A percentile compares a stretch with the other conserved stretches of the same genome.
These are phyloP conservation scores for Hanseniaspora osmophila DNA, from an alignment of 805 yeast genomes.

Conservation along the genomic window DNA sequence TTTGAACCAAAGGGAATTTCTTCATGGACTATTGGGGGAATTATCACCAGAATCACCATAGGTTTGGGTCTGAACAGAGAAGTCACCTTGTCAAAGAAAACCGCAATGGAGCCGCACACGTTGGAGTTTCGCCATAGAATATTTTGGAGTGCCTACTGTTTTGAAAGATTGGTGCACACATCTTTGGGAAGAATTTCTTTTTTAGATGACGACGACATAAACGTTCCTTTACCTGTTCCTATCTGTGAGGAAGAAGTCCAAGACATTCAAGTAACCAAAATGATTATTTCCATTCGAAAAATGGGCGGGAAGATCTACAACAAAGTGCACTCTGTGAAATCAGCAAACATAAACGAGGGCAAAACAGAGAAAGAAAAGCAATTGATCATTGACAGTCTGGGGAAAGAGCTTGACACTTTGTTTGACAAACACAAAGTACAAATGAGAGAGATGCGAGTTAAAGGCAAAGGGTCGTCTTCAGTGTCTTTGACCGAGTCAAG, in stretches of 20 bases:
- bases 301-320: slow-evolving; percentile 35
- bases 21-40: slow-evolving; percentile 40
- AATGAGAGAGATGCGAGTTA: slow-evolving; percentile 12
- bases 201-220: slow-evolving; percentile 36
- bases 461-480: background rate
- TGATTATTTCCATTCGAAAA: slow-evolving; percentile 30
- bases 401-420: slow-evolving; percentile 22
- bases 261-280: slow-evolving; percentile 27
- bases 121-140: slow-evolving; percentile 31
- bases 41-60: slow-evolving; percentile 30
- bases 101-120: slow-evolving; percentile 21
- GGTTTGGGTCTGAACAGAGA: slow-evolving; percentile 34
- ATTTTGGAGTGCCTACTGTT: slow-evolving; percentile 36
- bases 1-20: slow-evolving; percentile 36
- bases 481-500: background rate
- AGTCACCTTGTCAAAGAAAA: slow-evolving; percentile 17
- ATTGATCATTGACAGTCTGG: slow-evolving; percentile 20
- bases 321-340: slow-evolving; percentile 31
- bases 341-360: slow-evolving; percentile 20
- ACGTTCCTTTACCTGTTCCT: slow-evolving; percentile 28
- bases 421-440: slow-evolving; percentile 16
- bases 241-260: slow-evolving; percentile 28
- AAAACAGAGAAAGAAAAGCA: slow-evolving; percentile 20
- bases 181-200: slow-evolving; percentile 36
- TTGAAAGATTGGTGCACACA: slow-evolving; percentile 34